Evolutionary conservation across 805 yeast genomes (phyloP), one percentile per base, ranked within the genome.

Genomic region (Starmerella vitae): DNA sequence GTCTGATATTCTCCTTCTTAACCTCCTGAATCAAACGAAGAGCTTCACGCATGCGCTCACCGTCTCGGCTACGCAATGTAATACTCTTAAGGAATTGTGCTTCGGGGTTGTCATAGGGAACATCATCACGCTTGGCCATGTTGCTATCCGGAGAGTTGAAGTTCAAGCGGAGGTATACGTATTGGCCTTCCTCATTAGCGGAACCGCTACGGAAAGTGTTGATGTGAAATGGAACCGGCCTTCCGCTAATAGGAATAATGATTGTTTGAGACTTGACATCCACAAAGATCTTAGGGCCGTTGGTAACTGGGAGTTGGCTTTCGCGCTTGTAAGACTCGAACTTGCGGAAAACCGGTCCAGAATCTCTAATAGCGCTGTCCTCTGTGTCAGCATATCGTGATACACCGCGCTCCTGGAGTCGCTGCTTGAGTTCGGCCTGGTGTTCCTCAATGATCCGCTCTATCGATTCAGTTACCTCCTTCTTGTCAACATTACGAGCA

Each of bases 201-300:
- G 94, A 80, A 36, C 95, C 97, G 56, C 83, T 86, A 55, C 86
- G 88, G 64, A 81, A 86, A 3, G 96, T 68, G 58, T 84, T 84
- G 55, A 88, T 85, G 59, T 88, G 98, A 68, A 91, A 88, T 19
- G 98, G 98, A 37, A 91, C 97, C 1, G 97, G 96, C 54, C 97
- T 71, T 46, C 98, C 98, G 53, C 78, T 73, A 42, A 88, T 79
- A 37, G 98, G 98, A 43, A 88, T 64, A 44, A 88, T 73, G 40
- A 88, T 79, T 1, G 96, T 81, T 61, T 86, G 95, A 42, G 80
- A 72, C 54, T 81, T 83, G 57, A 74, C 68, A 58, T 88, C 98
- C 42, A 91, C 85, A 57, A 79, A 86, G 44, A 88, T 75, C 55
- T 76, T 76, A 58, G 91, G 67, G 57, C 86, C 95, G 53, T 77